These are phyloP conservation scores for Lentinula guzmanii DNA, from an alignment of 768 basidiomycete species.

Conservation along the genomic window DNA sequence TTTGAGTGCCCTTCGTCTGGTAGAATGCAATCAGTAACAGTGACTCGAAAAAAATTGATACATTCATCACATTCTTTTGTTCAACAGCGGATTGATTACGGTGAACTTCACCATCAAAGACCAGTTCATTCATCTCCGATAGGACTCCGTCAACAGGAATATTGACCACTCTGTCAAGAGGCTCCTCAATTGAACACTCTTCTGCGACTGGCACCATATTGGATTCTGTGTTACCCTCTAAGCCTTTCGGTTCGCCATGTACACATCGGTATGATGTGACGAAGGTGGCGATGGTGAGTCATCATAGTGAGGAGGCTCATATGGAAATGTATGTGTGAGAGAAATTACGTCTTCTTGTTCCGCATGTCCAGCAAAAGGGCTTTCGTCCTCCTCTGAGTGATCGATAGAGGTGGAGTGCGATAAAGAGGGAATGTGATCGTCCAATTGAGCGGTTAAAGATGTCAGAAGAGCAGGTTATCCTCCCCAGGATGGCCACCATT, in stretches of 20 bases:
- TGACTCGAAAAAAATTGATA: background rate
- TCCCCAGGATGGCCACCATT: background rate
- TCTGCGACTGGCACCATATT: background rate
- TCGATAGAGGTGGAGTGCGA: background rate
- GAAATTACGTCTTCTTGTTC: background rate
- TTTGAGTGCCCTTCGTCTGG: background rate
- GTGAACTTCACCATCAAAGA: background rate
- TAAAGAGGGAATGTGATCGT: background rate
- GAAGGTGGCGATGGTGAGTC: background rate
- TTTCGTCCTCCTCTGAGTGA: background rate
- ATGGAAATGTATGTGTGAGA: too few species aligned
- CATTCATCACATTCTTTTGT: background rate
- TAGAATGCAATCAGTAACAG: background rate
- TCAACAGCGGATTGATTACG: too few species aligned
- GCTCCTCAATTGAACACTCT: background rate
- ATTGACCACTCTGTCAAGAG: too few species aligned
- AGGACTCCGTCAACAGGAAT: too few species aligned
- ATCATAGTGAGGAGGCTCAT: background rate
- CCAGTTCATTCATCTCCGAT: background rate
- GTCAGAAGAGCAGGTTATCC: background rate
- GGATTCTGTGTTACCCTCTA: too few species aligned
- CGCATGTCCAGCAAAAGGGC: background rate
- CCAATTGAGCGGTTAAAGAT: background rate
- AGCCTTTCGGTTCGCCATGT: background rate
- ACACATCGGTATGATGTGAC: background rate